Evolutionary conservation across 2,329 filamentous ascomycete genomes (phyloP).

Genomic region (Aspergillus hiratsukae): DNA sequence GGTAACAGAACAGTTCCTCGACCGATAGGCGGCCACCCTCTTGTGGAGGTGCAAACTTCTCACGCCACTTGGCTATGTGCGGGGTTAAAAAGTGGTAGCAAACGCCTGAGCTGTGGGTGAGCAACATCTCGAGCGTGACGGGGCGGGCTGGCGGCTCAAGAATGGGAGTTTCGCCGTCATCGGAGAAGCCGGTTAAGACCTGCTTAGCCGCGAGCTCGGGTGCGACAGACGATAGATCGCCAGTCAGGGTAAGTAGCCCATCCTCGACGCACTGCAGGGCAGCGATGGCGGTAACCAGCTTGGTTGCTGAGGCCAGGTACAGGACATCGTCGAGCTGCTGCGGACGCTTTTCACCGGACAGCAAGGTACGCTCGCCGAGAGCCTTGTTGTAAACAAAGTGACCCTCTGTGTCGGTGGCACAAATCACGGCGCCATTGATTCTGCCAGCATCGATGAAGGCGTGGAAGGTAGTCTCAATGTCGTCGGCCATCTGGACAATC

Average conservation of each 20-base stretch:
- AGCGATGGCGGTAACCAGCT: slow-evolving; percentile 50
- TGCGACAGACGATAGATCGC: slow-evolving; percentile 42
- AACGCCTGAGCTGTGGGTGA: slow-evolving; percentile 50
- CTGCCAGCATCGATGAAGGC: slow-evolving; percentile 42
- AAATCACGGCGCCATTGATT: slow-evolving; percentile 44
- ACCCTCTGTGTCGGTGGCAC: slow-evolving; percentile 37
- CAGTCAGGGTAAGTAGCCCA: slow-evolving; percentile 45
- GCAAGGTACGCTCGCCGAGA: slow-evolving; percentile 39
- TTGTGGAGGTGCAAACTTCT: slow-evolving; percentile 22
- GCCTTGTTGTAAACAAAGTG: slow-evolving; percentile 39
- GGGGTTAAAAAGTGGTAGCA: slow-evolving; percentile 44
- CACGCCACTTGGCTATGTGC: slow-evolving; percentile 31
- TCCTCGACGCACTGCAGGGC: slow-evolving; percentile 54
- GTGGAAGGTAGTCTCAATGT: slow-evolving; percentile 38
- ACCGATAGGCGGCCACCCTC: slow-evolving; percentile 29
- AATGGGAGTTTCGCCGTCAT: slow-evolving; percentile 29
- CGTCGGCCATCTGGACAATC: slow-evolving; percentile 11
- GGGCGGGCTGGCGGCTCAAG: slow-evolving; percentile 29
- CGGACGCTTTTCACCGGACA: slow-evolving; percentile 38
- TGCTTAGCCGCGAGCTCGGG: slow-evolving; percentile 48
- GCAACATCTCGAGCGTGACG: slow-evolving; percentile 50
- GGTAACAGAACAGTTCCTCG: slow-evolving; percentile 41
- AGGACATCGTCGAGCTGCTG: slow-evolving; percentile 26
- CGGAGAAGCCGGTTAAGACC: slow-evolving; percentile 47
- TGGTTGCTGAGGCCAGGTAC: slow-evolving; percentile 30